Percentiles rank a stretch among this genome's conserved stretches.
phyloP scores from a whole-genome alignment of 1,284 basidiomycete species.

The Singerocomus rubriflavus region DNA sequence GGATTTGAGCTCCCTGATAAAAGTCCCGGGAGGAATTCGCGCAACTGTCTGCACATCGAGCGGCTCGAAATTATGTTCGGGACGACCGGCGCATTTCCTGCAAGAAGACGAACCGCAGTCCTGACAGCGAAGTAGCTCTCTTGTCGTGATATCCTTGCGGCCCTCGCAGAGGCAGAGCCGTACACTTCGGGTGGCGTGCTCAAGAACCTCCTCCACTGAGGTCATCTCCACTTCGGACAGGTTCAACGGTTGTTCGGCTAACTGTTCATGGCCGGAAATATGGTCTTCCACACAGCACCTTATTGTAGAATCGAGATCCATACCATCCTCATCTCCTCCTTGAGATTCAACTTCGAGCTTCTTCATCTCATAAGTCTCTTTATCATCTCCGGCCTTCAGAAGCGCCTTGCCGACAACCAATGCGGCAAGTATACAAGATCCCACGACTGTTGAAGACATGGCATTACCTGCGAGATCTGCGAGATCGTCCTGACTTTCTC shows the following conservation, averaged over 20 bases:
- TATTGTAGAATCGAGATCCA: constrained; percentile 43
- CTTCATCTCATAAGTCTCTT: constrained; percentile 61
- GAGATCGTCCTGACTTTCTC: constrained; percentile 91
- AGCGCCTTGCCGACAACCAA: constrained; percentile 66
- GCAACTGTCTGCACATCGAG: constrained; percentile 49
- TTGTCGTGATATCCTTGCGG: constrained; percentile 70
- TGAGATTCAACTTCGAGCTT: constrained; percentile 40
- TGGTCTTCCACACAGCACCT: constrained; percentile 42
- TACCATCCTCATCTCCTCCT: constrained; percentile 39
- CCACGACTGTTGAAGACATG: constrained; percentile 96
- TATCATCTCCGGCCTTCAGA: constrained; percentile 62
- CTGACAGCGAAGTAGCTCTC: constrained; percentile 67
- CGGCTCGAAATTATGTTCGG: constrained; percentile 73
- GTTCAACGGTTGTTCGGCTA: constrained; percentile 63
- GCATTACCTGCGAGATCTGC: constrained; percentile 95
- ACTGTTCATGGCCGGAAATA: constrained; percentile 69
- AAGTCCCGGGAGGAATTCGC: constrained; percentile 67
- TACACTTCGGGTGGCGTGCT: constrained; percentile 65
- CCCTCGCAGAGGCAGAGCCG: constrained; percentile 91
- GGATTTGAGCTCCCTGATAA: constrained; percentile 75
- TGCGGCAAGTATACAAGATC: constrained; percentile 84
- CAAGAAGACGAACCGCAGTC: constrained; percentile 84
- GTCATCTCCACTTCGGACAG: constrained; percentile 54
- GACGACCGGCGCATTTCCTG: constrained; percentile 83
- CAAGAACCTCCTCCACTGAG: constrained; percentile 58